Conservation (phyloP, 495 filamentous ascomycete genomes). For the Penicillium maclennaniae region DNA sequence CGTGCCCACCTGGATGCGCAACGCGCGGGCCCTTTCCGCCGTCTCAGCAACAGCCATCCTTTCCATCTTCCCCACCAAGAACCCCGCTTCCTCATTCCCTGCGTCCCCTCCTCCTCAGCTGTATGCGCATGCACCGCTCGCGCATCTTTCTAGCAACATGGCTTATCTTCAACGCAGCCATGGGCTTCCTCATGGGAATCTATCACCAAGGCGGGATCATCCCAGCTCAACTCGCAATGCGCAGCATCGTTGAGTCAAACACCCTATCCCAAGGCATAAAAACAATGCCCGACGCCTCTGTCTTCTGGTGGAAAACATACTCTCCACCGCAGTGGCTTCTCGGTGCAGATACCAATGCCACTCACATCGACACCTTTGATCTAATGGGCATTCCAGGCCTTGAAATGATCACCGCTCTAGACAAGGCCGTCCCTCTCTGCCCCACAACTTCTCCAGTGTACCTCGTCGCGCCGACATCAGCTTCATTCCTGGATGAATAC, state of each 20-base stretch:
- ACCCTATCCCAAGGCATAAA: constrained; percentile 23
- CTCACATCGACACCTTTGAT: constrained; percentile 63
- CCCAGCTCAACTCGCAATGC: constrained; percentile 64
- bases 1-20: constrained; percentile 48
- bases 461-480: constrained; percentile 66
- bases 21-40: constrained; percentile 60
- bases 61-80: constrained; percentile 89
- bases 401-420: constrained; percentile 56
- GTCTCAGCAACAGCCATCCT: constrained; percentile 75
- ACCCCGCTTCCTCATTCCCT: constrained; percentile 86
- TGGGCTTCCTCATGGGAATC: constrained; percentile 82
- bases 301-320: constrained; percentile 98
- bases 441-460: constrained; percentile 38
- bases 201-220: constrained; percentile 95
- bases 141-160: constrained; percentile 63
- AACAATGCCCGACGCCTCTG: constrained; percentile 54
- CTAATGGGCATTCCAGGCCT: constrained; percentile 74
- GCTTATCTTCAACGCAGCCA: constrained; percentile 75
- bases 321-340: constrained; percentile 89
- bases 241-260: constrained; percentile 30
- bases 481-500: constrained; percentile 67
- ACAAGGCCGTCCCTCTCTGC: constrained; percentile 53
- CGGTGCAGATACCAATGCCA: constrained; percentile 60
- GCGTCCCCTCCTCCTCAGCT: constrained; percentile 81
- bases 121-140: constrained; percentile 64